These are phyloP conservation scores for Trichoderma harzianum DNA, from an alignment of 2,329 filamentous ascomycete species.

Conservation along the genomic window DNA sequence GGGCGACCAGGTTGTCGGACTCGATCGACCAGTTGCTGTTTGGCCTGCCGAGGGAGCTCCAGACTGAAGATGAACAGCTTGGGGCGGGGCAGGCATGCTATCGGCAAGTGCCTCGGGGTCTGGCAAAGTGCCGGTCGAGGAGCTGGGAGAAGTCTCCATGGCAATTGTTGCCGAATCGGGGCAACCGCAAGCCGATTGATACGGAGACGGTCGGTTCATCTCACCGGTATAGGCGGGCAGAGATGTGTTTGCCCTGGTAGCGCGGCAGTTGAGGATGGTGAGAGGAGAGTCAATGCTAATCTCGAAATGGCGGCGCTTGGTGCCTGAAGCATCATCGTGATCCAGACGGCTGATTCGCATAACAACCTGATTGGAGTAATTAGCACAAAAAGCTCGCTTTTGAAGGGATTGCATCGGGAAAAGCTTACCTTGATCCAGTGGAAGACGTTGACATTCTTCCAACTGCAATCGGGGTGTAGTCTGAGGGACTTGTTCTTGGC, in stretches of 20 bases:
- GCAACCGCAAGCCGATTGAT: slow-evolving; percentile 51
- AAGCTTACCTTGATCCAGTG: slow-evolving; percentile 88
- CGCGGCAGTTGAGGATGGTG: slow-evolving; percentile 86
- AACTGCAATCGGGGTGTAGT: slow-evolving; percentile 87
- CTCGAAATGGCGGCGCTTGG: slow-evolving; percentile 83
- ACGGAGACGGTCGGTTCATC: slow-evolving; percentile 47
- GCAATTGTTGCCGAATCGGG: slow-evolving; percentile 47
- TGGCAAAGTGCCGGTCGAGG: slow-evolving; percentile 51
- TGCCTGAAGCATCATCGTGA: slow-evolving; percentile 65
- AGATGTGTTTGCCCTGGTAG: slow-evolving; percentile 85
- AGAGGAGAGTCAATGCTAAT: slow-evolving; percentile 96
- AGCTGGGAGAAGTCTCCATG: slow-evolving; percentile 66
- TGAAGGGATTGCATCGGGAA: neutral
- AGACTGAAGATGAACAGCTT: slow-evolving; percentile 50
- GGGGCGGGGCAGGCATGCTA: slow-evolving; percentile 48
- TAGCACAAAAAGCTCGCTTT: neutral
- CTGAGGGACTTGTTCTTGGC: slow-evolving; percentile 63
- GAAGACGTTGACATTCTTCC: slow-evolving; percentile 88
- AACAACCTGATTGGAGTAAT: slow-evolving; percentile 61
- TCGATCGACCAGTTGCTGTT: slow-evolving; percentile 30
- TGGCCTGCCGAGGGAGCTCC: slow-evolving; percentile 25
- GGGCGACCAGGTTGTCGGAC: slow-evolving; percentile 10
- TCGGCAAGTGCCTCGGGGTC: slow-evolving; percentile 36
- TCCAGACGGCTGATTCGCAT: slow-evolving; percentile 87
- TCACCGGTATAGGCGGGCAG: slow-evolving; percentile 70